These are phyloP conservation scores for Hippophae gyantsensis DNA, from an alignment of 306 rosid species.

Conservation along the genomic window DNA sequence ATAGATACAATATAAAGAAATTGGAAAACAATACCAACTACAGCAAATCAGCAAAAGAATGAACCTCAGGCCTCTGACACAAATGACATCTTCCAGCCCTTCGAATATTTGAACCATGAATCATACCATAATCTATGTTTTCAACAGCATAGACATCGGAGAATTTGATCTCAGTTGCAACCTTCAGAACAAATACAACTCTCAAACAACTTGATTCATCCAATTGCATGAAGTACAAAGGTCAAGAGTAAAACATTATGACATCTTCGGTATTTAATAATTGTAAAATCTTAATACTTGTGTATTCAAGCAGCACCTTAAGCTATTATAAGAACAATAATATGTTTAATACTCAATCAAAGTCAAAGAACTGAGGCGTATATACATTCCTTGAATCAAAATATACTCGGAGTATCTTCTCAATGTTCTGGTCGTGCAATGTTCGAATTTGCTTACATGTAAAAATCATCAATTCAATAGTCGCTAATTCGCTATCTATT, in stretches of 20 bases:
- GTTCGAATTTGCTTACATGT: too few relatives aligned
- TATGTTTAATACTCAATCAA: background rate
- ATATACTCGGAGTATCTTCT: too few relatives aligned
- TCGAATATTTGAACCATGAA: constrained; percentile 36
- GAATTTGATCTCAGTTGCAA: constrained; percentile 42
- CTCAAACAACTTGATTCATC: constrained; percentile 58
- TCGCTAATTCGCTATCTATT: too few relatives aligned
- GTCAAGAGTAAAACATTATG: background rate
- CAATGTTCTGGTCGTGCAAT: too few relatives aligned
- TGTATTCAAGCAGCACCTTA: background rate
- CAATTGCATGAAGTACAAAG: constrained; percentile 34
- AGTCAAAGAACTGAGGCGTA: background rate
- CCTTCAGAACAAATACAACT: constrained; percentile 35
- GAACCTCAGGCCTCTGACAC: constrained; percentile 46
- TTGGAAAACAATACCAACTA: constrained; percentile 8
- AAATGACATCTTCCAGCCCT: constrained; percentile 32
- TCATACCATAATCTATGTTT: constrained; percentile 27
- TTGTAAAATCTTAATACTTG: background rate
- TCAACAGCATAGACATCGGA: constrained; percentile 71
- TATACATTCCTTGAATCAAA: too few relatives aligned
- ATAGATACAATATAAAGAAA: constrained; percentile 5
- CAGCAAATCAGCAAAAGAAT: constrained; percentile 17
- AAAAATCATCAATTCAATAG: too few relatives aligned
- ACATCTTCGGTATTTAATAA: constrained; percentile 4
- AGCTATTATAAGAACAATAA: background rate